phyloP scores from a whole-genome alignment of 257 asterid genomes.

The Nicotiana paniculata region DNA sequence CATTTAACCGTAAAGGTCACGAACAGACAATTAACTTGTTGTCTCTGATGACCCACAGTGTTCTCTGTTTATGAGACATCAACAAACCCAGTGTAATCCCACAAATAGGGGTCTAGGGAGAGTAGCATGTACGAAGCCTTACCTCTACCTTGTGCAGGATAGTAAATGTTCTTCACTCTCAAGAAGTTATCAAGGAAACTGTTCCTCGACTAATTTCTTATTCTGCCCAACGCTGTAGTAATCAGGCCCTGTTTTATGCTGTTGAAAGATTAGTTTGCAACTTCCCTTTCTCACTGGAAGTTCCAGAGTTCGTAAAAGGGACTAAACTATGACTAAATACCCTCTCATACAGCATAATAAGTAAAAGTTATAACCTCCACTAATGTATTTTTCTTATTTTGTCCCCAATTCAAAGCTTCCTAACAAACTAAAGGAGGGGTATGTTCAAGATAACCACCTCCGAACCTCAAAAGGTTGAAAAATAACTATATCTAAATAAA shows the following conservation, averaged over 20 bases:
- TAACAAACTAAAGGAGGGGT: neutral
- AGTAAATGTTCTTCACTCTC: neutral
- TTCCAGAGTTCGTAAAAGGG: neutral
- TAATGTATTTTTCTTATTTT: neutral
- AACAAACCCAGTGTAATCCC: too few relatives aligned
- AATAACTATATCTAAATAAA: neutral
- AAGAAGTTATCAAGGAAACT: neutral
- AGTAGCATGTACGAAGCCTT: too few relatives aligned
- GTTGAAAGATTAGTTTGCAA: neutral
- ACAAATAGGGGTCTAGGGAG: too few relatives aligned
- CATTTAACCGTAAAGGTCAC: neutral
- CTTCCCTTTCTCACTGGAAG: neutral
- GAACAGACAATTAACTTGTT: neutral
- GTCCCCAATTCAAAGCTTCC: neutral
- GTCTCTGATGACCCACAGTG: neutral
- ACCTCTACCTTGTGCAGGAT: too few relatives aligned
- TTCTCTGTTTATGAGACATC: neutral
- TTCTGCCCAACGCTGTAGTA: neutral
- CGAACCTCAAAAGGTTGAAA: neutral
- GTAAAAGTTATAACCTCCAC: neutral
- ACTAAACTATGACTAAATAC: neutral
- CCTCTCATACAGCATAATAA: neutral
- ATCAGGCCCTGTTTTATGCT: neutral
- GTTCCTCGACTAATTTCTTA: neutral
- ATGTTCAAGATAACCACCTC: neutral